Base-by-base conservation (phyloP, 257 asterid species). In the Solanum paucissectum region DNA sequence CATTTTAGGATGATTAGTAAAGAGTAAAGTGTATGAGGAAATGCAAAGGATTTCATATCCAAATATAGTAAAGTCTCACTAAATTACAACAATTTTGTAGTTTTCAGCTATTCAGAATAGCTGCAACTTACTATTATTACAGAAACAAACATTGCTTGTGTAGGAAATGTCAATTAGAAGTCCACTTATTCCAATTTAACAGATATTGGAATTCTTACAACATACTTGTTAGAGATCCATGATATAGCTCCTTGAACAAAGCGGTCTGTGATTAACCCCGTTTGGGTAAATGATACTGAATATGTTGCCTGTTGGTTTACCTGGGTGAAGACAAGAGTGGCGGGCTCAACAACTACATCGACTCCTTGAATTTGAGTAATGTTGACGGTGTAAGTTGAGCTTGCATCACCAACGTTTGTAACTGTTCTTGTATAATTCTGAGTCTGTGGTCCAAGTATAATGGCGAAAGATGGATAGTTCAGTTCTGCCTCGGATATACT, bases 351-450 rank as follows among this genome's bases (percentile, higher is more conserved):
- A 6, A 37, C 75, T 12, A 92, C 32, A 52, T 87, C 64, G 49
- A 89, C 89, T 52, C 93, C 93, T 66, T 85, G 81, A 34, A 91
- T 91, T 23, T 85, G 85, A 6, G 71, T 81, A 38, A 91, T 85
- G 83, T 84, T 87, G 46, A 81, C 91, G 0, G 20, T 38, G 40
- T 90, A 91, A n/a, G 86, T 27, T 18, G 93, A 89, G 6, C 7
- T 21, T 7, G 93, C 86, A 38, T 88, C 90, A 14, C 94, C 94
- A 37, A 91, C 93, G 11, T 91, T 92, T 12, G 93, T 91, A 42
- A 90, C 90, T 4, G 91, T 89, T 87, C 94, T 91, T 9, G 89
- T 85, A 81, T 60, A 89, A 7, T 89, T 90, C 44, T 87, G 88
- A 68, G 91, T 49, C 69, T 82, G n/a, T 1, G 90, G 49, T 20